Base-by-base conservation (phyloP, 495 filamentous ascomycete genomes). In the Penicillium paxilli region DNA sequence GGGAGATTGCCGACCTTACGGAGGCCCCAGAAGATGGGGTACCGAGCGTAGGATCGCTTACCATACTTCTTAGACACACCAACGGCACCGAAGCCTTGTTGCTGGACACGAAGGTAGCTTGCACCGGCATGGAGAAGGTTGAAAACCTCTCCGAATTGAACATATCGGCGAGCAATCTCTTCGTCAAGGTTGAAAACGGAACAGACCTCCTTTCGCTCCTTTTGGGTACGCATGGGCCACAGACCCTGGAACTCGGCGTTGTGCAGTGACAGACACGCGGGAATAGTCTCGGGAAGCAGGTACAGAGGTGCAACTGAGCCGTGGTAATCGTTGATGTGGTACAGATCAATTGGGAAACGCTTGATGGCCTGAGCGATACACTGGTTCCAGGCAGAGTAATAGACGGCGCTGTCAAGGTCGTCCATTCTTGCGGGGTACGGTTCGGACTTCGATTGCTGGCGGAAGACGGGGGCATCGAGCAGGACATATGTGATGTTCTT, bases 241-340 rank as follows among this genome's bases (percentile, higher is more conserved):
- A 88, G 78, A 57, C 86, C 85, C 58, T 89, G 87, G 69, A 89
- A 89, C 66, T 91, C 86, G 41, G 85, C 87, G 59, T 89, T 85
- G 70, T 86, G 83, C 20, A 83, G 76, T 26, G 76, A 82, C 0
- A 78, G 55, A 51, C 71, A 76, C 9, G 65, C 65, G 7, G 75
- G 78, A 45, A 77, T 67, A 0, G 73, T 86, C 22, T 79, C 64
- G 20, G 87, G 87, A 1, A 90, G 75, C 10, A 90, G 76, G 54
- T 91, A 86, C 6, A 90, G 72, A 24, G 87, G 87, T 32, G 87
- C 87, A 4, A 87, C 67, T 14, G 87, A 86, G 21, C 87, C 87
- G 61, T 91, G 87, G 64, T 90, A 91, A 64, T 91, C 87, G 68
- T 91, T 91, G 62, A 90, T 89, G 67, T 91, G 87, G 67, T 91